Conservation (phyloP, 2,329 filamentous ascomycete genomes). For the Botrytis paeoniae region DNA sequence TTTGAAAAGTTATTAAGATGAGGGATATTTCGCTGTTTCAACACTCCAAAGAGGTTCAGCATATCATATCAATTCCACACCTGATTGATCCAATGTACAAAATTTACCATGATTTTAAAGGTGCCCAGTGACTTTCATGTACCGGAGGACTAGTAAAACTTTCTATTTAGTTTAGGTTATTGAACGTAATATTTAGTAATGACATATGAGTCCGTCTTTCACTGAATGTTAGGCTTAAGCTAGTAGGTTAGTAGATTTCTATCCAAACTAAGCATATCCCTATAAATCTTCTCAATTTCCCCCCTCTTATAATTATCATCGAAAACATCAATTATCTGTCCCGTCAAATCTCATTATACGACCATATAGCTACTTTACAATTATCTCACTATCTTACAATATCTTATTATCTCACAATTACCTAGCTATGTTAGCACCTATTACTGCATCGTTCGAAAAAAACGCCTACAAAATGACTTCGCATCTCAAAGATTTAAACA, state of each 20-base stretch:
- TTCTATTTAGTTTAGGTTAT: background rate
- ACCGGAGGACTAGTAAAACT: background rate
- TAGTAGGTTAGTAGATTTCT: background rate
- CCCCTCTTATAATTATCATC: too few relatives aligned
- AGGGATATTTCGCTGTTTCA: background rate
- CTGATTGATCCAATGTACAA: background rate
- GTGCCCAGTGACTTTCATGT: background rate
- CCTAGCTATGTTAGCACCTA: background rate
- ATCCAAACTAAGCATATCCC: background rate
- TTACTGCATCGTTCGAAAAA: accelerated
- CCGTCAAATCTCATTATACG: background rate
- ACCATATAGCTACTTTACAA: background rate
- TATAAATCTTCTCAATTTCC: background rate
- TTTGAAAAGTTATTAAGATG: background rate
- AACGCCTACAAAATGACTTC: too few relatives aligned
- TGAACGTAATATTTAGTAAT: background rate
- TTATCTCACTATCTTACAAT: background rate
- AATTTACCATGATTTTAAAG: background rate
- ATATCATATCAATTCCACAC: background rate
- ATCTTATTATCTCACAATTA: background rate
- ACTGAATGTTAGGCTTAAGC: background rate
- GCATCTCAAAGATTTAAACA: background rate
- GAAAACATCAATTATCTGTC: too few relatives aligned
- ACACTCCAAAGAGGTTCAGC: accelerated
- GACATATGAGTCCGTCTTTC: too few relatives aligned